Evolutionary conservation across 2,329 filamentous ascomycete species (phyloP).

Genomic region (Ophiostoma novo-ulmi): DNA sequence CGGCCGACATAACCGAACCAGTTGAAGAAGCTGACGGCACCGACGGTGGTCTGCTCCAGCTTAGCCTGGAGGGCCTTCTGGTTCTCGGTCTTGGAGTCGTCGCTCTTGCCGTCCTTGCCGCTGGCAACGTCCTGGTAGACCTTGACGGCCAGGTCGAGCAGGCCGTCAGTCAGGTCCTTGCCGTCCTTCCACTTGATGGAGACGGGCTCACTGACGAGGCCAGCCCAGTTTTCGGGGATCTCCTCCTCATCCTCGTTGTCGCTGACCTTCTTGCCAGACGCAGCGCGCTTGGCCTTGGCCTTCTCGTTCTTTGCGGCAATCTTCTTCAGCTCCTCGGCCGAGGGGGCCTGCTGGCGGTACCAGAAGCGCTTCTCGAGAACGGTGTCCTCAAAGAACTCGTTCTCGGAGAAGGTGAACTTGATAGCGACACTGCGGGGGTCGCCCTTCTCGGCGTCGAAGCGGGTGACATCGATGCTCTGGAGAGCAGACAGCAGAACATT

Average conservation of each 20-base stretch:
- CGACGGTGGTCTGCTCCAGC: conserved; percentile 57
- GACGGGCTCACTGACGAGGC: conserved; percentile 83
- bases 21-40: conserved; percentile 74
- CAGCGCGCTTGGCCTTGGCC: conserved; percentile 8
- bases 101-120: not conserved
- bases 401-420: conserved; percentile 72
- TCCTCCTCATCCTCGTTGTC: not conserved
- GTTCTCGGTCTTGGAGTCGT: conserved; percentile 30
- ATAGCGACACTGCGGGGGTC: conserved; percentile 70
- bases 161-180: conserved; percentile 76
- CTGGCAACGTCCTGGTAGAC: conserved; percentile 56
- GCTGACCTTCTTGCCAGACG: too few species aligned
- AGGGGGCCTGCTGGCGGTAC: conserved; percentile 49
- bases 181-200: conserved; percentile 81
- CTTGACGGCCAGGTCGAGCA: conserved; percentile 67
- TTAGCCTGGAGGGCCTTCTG: conserved; percentile 43
- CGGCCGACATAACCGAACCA: conserved; percentile 78
- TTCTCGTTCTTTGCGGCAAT: conserved; percentile 11
- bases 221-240: conserved; percentile 50
- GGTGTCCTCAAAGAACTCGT: conserved; percentile 74
- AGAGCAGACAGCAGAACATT: conserved; percentile 65
- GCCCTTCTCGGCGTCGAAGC: conserved; percentile 67
- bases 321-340: not conserved
- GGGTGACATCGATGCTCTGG: conserved; percentile 63
- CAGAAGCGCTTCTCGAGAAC: conserved; percentile 88